Evolutionary conservation across 202 grass and related monocot genomes (phyloP).

Genomic region (Schoenoplectus triqueter): DNA sequence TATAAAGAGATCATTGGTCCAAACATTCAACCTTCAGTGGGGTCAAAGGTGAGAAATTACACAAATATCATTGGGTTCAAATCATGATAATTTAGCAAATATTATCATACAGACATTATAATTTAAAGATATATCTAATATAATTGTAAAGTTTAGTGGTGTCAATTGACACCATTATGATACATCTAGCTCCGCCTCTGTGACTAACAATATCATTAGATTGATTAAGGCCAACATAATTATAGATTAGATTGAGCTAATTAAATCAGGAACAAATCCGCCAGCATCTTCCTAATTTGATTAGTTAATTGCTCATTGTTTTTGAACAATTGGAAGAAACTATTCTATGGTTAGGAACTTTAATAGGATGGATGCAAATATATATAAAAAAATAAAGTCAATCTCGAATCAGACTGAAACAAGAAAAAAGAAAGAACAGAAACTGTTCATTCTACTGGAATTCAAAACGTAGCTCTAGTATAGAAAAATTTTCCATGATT

Average conservation of each 20-base stretch:
- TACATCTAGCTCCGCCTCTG: too few species aligned
- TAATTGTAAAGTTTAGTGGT: background rate
- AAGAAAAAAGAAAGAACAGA: background rate
- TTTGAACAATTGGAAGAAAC: background rate
- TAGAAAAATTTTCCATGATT: background rate
- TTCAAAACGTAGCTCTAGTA: background rate
- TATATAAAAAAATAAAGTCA: background rate
- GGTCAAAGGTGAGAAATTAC: too few species aligned
- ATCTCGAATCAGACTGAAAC: background rate
- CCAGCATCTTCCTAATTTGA: background rate
- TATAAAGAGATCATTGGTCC: too few species aligned
- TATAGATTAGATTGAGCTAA: background rate
- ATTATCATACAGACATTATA: background rate
- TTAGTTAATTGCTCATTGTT: background rate
- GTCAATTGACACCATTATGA: too few species aligned
- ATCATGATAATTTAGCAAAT: too few species aligned
- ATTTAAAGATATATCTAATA: background rate
- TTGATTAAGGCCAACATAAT: background rate
- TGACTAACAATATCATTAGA: background rate
- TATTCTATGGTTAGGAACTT: background rate
- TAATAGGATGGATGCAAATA: background rate
- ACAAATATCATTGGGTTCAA: too few species aligned
- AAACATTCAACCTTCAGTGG: too few species aligned
- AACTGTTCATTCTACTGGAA: background rate
- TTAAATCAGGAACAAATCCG: background rate